Evolutionary conservation across 2,329 filamentous ascomycete genomes (phyloP).

Genomic region (Trichoderma sp.): DNA sequence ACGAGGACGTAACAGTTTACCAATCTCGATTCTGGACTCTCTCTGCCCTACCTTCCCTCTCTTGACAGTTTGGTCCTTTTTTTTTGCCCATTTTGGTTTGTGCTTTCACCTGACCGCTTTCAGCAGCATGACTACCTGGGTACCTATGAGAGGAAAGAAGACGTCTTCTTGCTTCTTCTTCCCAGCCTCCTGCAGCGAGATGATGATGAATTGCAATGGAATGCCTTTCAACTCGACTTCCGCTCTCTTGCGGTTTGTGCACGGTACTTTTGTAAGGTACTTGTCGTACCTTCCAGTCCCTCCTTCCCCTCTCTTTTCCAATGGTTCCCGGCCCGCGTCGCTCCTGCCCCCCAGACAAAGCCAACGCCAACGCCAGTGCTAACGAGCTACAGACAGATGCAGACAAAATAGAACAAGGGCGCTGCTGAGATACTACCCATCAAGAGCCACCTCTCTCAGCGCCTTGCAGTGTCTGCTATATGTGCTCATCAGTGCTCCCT

Average conservation of each 20-base stretch:
- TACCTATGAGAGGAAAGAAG: too few relatives aligned
- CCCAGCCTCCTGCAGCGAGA: not conserved
- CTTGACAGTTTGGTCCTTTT: not conserved
- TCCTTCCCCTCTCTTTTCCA: slow-evolving; percentile 12
- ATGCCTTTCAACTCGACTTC: too few relatives aligned
- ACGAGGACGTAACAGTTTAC: slow-evolving; percentile 21
- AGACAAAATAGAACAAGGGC: not conserved
- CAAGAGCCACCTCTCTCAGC: too few relatives aligned
- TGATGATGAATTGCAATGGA: too few relatives aligned
- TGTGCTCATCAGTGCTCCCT: too few relatives aligned
- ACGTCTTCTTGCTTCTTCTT: not conserved
- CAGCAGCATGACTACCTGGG: not conserved
- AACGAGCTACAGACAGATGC: not conserved
- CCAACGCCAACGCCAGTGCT: not conserved
- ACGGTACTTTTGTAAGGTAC: not conserved
- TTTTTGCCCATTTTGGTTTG: not conserved
- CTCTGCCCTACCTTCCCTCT: not conserved
- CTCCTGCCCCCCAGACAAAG: not conserved
- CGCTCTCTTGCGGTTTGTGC: too few relatives aligned
- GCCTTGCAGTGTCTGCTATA: too few relatives aligned
- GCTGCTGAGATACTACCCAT: too few relatives aligned
- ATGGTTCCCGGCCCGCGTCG: slow-evolving; percentile 5
- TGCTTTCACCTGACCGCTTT: not conserved
- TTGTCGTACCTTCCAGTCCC: not conserved
- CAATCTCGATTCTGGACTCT: slow-evolving; percentile 1